Percentiles rank a stretch among this genome's conserved stretches.
These are phyloP conservation scores for Cytospora piceae DNA, from an alignment of 2,329 filamentous ascomycete species.

Conservation along the genomic window DNA sequence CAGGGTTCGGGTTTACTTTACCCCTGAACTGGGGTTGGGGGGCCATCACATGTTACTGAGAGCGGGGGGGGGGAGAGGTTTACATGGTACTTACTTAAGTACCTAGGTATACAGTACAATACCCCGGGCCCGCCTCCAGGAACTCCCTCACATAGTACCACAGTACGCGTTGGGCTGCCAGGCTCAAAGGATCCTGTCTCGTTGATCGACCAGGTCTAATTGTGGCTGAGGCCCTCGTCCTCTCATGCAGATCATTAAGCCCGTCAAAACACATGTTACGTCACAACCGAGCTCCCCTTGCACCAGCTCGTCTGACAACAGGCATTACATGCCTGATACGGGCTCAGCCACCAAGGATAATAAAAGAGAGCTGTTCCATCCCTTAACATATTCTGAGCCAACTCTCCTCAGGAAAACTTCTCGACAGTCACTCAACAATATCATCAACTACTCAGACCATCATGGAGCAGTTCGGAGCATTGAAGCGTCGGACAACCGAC, in stretches of 20 bases:
- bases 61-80: too few species aligned
- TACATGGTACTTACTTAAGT: too few species aligned
- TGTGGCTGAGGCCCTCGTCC: constrained; percentile 11
- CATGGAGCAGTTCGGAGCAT: constrained; percentile 25
- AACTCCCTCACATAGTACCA: too few species aligned
- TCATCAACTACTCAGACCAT: not conserved
- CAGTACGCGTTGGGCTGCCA: not conserved
- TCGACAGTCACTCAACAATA: constrained; percentile 2
- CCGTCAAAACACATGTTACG: constrained; percentile 19
- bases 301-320: constrained; percentile 19
- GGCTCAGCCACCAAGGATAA: constrained; percentile 21
- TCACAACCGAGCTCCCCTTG: constrained; percentile 24
- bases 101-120: too few species aligned
- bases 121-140: too few species aligned
- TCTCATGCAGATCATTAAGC: constrained; percentile 1
- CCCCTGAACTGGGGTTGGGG: too few species aligned
- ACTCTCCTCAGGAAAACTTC: not conserved
- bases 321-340: constrained; percentile 7
- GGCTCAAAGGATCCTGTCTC: constrained; percentile 3
- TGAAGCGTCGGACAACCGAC: constrained; percentile 28
- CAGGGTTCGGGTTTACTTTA: too few species aligned
- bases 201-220: constrained; percentile 16
- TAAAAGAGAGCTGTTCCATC: constrained; percentile 12
- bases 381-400: not conserved
- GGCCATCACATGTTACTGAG: too few species aligned